phyloP scores from a whole-genome alignment of 2,329 filamentous ascomycete species.

The Fonsecaea monophora region DNA sequence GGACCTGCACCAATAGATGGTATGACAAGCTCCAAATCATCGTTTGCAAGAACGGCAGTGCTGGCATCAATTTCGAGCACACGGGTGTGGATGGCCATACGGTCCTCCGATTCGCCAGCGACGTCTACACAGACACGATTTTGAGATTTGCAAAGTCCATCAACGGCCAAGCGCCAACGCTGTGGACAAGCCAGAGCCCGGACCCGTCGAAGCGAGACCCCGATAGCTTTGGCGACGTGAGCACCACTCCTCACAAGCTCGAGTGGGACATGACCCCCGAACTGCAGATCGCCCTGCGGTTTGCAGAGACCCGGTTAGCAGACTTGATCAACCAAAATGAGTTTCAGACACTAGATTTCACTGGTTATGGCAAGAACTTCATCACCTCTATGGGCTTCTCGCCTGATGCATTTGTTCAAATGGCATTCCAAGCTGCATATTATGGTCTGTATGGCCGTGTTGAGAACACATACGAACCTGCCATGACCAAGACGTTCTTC shows the following conservation, averaged over 20 bases:
- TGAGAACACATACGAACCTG: slow-evolving; percentile 95
- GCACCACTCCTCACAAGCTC: slow-evolving; percentile 90
- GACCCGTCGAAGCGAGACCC: slow-evolving; percentile 93
- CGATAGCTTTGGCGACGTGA: slow-evolving; percentile 89
- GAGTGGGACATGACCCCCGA: slow-evolving; percentile 98
- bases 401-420: slow-evolving; percentile 95
- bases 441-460: slow-evolving; percentile 94
- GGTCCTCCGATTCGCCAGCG: slow-evolving; percentile 92
- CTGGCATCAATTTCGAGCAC: slow-evolving; percentile 99
- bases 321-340: slow-evolving; percentile 97
- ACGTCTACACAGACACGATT: slow-evolving; percentile 97
- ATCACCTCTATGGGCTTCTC: slow-evolving; percentile 98
- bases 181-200: slow-evolving; percentile 90
- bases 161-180: slow-evolving; percentile 86
- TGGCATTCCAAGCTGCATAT: slow-evolving; percentile 98
- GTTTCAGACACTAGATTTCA: slow-evolving; percentile 89
- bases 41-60: slow-evolving; percentile 97
- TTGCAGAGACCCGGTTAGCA: slow-evolving; percentile 91
- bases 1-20: slow-evolving; percentile 97
- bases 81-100: slow-evolving; percentile 98
- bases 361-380: slow-evolving; percentile 92
- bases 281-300: slow-evolving; percentile 86
- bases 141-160: slow-evolving; percentile 93
- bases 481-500: slow-evolving; percentile 94
- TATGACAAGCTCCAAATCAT: slow-evolving; percentile 99